phyloP scores from a whole-genome alignment of 164 flowering plant genomes.

The Brasenia schreberi region DNA sequence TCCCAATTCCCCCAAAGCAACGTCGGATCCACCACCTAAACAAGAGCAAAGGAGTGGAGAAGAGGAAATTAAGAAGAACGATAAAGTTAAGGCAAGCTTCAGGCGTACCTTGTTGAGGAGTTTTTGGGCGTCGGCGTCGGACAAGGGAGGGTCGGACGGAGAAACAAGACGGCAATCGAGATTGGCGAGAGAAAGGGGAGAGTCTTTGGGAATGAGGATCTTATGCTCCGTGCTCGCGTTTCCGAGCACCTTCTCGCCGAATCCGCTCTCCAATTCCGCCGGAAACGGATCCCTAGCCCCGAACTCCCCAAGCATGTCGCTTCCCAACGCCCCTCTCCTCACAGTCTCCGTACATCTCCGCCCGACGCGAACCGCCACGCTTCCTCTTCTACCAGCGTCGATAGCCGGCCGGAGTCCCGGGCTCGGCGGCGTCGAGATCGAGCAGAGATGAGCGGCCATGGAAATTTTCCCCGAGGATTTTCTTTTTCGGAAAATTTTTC shows the following conservation, averaged over 20 bases:
- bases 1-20: too few species aligned
- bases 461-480: background rate
- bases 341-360: background rate
- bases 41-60: background rate
- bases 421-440: background rate
- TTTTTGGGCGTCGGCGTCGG: slow-evolving; percentile 40
- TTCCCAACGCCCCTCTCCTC: slow-evolving; percentile 1
- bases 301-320: slow-evolving; percentile 57
- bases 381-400: background rate
- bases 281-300: slow-evolving; percentile 95
- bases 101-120: slow-evolving; percentile 46
- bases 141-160: slow-evolving; percentile 36
- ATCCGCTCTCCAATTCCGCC: slow-evolving; percentile 55
- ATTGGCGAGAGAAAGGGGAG: slow-evolving; percentile 59
- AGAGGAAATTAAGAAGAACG: background rate
- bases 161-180: slow-evolving; percentile 36
- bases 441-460: background rate
- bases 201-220: slow-evolving; percentile 55
- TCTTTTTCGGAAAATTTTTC: background rate
- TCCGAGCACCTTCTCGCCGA: slow-evolving; percentile 64
- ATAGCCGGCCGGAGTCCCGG: background rate
- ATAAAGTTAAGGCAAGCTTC: background rate
- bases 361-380: background rate
- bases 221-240: slow-evolving; percentile 51
- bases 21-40: too few species aligned